Evolutionary conservation across 2,329 filamentous ascomycete species (phyloP).

Genomic region (Talaromyces marneffei): DNA sequence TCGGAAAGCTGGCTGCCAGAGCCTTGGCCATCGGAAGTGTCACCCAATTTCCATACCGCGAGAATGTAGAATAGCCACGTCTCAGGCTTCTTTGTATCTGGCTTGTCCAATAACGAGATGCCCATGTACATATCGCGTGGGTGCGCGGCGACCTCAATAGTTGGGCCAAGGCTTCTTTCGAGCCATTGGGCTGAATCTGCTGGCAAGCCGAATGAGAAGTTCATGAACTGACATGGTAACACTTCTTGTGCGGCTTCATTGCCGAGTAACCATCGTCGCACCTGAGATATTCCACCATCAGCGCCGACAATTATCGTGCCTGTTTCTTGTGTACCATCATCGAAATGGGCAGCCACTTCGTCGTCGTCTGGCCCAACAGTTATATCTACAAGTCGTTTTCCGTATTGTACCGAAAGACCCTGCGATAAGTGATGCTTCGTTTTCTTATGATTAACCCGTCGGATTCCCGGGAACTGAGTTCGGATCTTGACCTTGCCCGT

Average conservation of each 20-base stretch:
- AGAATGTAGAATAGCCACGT: slow-evolving; percentile 11
- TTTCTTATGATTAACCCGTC: slow-evolving; percentile 5
- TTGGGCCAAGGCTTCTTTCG: slow-evolving; percentile 1
- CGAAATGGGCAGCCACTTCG: slow-evolving; percentile 5
- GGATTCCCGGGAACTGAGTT: neutral
- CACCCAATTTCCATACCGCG: neutral
- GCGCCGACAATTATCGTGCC: slow-evolving; percentile 6
- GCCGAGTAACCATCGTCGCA: slow-evolving; percentile 9
- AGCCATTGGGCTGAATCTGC: neutral
- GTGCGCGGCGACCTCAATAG: slow-evolving; percentile 2
- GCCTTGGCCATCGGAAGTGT: neutral
- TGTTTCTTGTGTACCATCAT: slow-evolving; percentile 4
- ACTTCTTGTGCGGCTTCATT: neutral
- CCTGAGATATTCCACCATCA: slow-evolving; percentile 6
- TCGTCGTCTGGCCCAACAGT: neutral
- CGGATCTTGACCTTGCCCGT: neutral
- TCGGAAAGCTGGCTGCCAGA: neutral
- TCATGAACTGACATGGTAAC: slow-evolving; percentile 8
- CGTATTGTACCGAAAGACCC: slow-evolving; percentile 2
- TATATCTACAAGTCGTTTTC: slow-evolving; percentile 4
- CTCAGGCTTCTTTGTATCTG: neutral
- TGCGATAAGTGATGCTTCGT: slow-evolving; percentile 5
- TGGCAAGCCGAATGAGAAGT: slow-evolving; percentile 7
- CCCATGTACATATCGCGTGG: slow-evolving; percentile 9
- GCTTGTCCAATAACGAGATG: slow-evolving; percentile 7